phyloP scores from a whole-genome alignment of 2,329 filamentous ascomycete species.

The Coniochaeta sp. region DNA sequence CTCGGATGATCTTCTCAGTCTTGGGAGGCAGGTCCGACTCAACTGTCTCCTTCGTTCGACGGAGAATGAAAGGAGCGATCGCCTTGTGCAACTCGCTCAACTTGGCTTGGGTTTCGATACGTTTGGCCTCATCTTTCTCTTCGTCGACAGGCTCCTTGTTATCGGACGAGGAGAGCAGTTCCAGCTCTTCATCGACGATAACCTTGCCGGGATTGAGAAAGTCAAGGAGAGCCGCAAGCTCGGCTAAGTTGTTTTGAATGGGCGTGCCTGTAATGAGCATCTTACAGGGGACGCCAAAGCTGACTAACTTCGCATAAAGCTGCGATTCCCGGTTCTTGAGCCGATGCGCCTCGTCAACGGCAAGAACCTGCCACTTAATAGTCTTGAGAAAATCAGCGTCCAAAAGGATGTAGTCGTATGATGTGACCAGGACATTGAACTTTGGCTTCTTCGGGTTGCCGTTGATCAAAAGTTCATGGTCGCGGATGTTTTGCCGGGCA shows the following conservation, averaged over 20 bases:
- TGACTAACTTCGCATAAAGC: constrained; percentile 76
- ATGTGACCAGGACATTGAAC: constrained; percentile 96
- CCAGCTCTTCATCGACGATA: constrained; percentile 84
- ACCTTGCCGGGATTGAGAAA: constrained; percentile 96
- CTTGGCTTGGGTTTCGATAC: constrained; percentile 78
- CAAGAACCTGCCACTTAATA: constrained; percentile 96
- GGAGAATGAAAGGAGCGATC: constrained; percentile 90
- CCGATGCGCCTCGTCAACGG: constrained; percentile 93
- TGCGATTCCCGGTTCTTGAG: constrained; percentile 95
- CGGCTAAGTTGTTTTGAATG: constrained; percentile 92
- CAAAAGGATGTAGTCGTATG: constrained; percentile 90
- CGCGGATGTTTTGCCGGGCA: constrained; percentile 78
- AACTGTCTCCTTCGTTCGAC: constrained; percentile 94
- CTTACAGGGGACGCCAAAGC: constrained; percentile 82
- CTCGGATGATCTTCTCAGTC: constrained; percentile 97
- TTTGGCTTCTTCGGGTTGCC: constrained; percentile 83
- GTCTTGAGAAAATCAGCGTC: constrained; percentile 79
- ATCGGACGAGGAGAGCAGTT: constrained; percentile 53
- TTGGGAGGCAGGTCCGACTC: constrained; percentile 95
- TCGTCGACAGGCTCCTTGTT: constrained; percentile 19
- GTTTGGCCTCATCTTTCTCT: constrained; percentile 31
- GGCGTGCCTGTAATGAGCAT: constrained; percentile 95
- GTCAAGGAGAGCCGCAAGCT: constrained; percentile 87
- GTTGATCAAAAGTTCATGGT: constrained; percentile 82
- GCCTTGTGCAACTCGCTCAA: constrained; percentile 76